Evolutionary conservation across 345 rosid species (phyloP).

Genomic region (Eucalyptus albens): DNA sequence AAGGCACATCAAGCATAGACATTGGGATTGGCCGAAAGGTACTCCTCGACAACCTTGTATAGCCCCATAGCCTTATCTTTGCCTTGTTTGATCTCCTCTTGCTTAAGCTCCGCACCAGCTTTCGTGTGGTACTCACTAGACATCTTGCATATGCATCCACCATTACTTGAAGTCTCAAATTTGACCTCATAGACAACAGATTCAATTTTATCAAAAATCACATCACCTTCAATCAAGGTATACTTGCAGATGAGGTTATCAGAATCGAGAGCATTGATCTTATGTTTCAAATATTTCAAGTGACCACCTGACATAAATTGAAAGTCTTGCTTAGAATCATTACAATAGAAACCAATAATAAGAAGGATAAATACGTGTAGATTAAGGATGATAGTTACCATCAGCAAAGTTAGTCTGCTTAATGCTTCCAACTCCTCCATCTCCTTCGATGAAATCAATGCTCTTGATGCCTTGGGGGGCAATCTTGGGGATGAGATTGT

Average conservation of each 20-base stretch:
- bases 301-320: not conserved
- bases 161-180: not conserved
- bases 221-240: not conserved
- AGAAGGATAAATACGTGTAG: not conserved
- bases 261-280: not conserved
- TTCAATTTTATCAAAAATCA: not conserved
- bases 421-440: constrained; percentile 23
- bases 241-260: not conserved
- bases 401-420: constrained; percentile 6
- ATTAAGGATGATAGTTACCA: not conserved
- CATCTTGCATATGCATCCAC: not conserved
- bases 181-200: not conserved
- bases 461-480: constrained; percentile 10
- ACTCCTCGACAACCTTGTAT: not conserved
- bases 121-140: not conserved
- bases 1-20: not conserved
- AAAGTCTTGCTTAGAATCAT: not conserved
- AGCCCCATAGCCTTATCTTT: not conserved
- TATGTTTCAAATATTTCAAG: not conserved
- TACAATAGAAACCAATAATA: not conserved
- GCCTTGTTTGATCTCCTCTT: not conserved
- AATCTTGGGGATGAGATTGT: not conserved
- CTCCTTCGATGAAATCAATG: constrained; percentile 8
- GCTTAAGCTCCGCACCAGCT: not conserved
- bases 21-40: not conserved